phyloP scores from a whole-genome alignment of 2,329 filamentous ascomycete species.

The Chaetomium sp. region DNA sequence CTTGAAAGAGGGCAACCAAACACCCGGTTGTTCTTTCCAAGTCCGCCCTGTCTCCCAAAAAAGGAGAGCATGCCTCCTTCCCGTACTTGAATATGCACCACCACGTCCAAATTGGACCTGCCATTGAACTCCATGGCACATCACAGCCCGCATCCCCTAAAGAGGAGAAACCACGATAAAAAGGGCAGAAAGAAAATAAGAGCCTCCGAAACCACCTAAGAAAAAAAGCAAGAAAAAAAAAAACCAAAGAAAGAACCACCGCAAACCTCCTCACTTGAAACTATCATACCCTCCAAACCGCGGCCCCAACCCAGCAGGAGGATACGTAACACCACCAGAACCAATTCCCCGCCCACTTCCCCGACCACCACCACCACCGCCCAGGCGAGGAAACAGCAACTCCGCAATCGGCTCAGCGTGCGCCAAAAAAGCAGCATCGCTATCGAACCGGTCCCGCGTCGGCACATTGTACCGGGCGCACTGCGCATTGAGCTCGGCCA shows the following conservation, averaged over 20 bases:
- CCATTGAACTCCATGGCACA: not conserved
- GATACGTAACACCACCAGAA: not conserved
- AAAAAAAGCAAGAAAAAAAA: not conserved
- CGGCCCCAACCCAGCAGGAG: not conserved
- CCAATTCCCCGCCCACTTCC: no score
- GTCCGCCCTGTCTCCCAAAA: not conserved
- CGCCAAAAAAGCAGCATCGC: slow-evolving; percentile 9
- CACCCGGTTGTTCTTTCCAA: not conserved
- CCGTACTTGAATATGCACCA: no score
- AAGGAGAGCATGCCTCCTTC: not conserved
- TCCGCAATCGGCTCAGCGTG: not conserved
- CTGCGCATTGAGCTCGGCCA: slow-evolving; percentile 10
- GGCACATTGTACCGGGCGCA: slow-evolving; percentile 1
- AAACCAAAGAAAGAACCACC: not conserved
- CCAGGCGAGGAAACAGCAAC: not conserved
- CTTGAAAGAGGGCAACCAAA: not conserved
- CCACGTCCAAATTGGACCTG: not conserved
- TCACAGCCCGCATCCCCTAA: not conserved
- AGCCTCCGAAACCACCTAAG: not conserved
- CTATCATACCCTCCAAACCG: not conserved
- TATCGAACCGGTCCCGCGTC: slow-evolving; percentile 11
- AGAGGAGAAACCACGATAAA: not conserved
- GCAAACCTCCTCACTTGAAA: not conserved
- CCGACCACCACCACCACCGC: not conserved
- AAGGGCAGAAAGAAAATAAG: not conserved